Conservation (phyloP, 345 rosid species). For the Euphorbia lathyris region DNA sequence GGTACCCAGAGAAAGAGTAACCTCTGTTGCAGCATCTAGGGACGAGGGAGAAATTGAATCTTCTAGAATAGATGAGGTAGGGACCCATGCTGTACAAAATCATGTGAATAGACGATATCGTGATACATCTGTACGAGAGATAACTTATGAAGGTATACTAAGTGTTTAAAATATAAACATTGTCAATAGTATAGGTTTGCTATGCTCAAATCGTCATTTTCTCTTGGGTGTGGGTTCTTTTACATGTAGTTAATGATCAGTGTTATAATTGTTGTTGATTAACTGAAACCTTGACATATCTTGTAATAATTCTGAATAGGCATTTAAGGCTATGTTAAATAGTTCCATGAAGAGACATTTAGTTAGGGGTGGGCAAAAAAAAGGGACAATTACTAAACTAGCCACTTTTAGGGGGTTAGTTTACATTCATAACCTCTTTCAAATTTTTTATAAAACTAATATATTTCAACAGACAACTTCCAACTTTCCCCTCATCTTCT, state of each 20-base stretch:
- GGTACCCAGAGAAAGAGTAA: constrained; percentile 18
- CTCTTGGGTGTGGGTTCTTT: too few relatives aligned
- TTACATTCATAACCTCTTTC: too few relatives aligned
- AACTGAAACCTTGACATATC: neutral
- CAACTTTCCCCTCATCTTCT: too few relatives aligned
- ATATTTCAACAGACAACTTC: too few relatives aligned
- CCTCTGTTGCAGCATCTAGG: constrained; percentile 14
- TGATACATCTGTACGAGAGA: constrained; percentile 13
- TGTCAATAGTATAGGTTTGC: neutral
- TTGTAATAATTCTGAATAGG: neutral
- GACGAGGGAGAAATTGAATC: constrained; percentile 15
- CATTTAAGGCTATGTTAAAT: neutral
- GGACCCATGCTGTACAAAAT: neutral
- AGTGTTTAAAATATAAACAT: neutral
- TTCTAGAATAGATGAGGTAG: constrained; percentile 14
- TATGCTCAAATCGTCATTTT: too few relatives aligned
- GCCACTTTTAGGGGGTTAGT: too few relatives aligned
- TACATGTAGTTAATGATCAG: too few relatives aligned
- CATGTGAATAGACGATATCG: constrained; percentile 22
- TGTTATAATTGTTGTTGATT: too few relatives aligned
- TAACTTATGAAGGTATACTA: neutral
- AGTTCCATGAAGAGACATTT: neutral
- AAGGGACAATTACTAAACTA: too few relatives aligned
- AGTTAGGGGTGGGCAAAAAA: too few relatives aligned
- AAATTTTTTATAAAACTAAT: too few relatives aligned